A percentile compares a stretch with the other conserved stretches of the same genome.
Evolutionary conservation across 1,284 basidiomycete species (phyloP).

Genomic region (Ganoderma multipileum): DNA sequence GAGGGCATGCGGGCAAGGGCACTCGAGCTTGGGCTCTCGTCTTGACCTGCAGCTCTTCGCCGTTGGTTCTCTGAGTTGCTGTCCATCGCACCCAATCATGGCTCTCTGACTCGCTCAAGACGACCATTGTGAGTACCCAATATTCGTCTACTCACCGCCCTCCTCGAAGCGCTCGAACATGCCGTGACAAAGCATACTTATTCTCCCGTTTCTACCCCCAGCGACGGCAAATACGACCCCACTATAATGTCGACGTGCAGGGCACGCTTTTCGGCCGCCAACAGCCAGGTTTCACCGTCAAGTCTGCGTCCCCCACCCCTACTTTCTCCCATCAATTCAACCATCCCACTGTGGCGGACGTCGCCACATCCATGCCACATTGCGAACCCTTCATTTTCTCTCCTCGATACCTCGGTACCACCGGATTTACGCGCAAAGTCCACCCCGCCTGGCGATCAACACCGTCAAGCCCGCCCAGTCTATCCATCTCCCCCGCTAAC

Average conservation of each 20-base stretch:
- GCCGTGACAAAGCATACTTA: constrained; percentile 27
- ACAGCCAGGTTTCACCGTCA: constrained; percentile 26
- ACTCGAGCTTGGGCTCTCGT: constrained; percentile 16
- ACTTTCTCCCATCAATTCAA: constrained; percentile 12
- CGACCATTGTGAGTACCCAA: constrained; percentile 30
- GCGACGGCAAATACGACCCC: constrained; percentile 33
- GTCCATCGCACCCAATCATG: constrained; percentile 27
- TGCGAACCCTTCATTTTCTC: constrained; percentile 10
- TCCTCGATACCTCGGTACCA: constrained; percentile 2
- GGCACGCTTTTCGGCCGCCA: constrained; percentile 24
- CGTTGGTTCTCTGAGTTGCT: constrained; percentile 9
- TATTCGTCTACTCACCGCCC: constrained; percentile 40
- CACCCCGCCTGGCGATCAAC: constrained; percentile 27
- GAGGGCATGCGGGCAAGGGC: constrained; percentile 16
- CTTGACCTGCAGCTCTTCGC: constrained; percentile 15
- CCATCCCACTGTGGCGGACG: constrained; percentile 21
- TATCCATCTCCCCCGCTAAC: constrained; percentile 38
- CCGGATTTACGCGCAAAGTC: constrained; percentile 24
- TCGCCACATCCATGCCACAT: constrained; percentile 26
- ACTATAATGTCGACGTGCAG: constrained; percentile 36
- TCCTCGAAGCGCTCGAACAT: constrained; percentile 24
- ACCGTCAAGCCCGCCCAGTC: constrained; percentile 17
- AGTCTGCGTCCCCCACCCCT: constrained; percentile 20
- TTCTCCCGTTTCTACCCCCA: constrained; percentile 9
- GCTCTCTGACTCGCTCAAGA: constrained; percentile 36